Conservation (phyloP, 257 asterid species). For the Nicotiana noctiflora region DNA sequence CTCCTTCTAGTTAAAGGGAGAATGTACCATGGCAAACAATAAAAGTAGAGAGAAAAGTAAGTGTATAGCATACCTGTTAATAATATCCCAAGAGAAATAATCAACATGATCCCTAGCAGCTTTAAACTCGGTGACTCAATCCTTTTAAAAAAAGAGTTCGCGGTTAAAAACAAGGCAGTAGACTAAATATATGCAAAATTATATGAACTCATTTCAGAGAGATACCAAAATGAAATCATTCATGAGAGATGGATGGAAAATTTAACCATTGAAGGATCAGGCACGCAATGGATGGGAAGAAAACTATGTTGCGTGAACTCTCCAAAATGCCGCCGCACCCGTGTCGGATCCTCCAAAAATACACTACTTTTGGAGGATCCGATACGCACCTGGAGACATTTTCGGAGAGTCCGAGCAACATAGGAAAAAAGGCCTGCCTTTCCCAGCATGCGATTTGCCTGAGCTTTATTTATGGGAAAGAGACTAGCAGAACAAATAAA, state of each 20-base stretch:
- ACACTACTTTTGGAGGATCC: no score
- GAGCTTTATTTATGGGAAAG: neutral
- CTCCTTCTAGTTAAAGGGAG: neutral
- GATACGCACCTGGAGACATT: no score
- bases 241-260: neutral
- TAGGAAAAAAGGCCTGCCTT: neutral
- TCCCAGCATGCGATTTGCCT: neutral
- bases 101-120: constrained; percentile 75
- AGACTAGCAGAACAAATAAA: no score
- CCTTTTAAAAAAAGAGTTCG: constrained; percentile 35
- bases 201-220: neutral
- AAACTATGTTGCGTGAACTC: no score
- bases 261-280: neutral
- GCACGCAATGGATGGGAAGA: neutral
- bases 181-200: neutral
- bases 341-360: no score
- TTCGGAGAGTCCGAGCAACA: no score
- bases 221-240: neutral
- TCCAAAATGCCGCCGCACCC: no score
- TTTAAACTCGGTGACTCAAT: constrained; percentile 94
- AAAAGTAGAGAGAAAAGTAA: neutral
- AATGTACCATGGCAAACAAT: neutral
- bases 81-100: constrained; percentile 77
- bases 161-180: constrained; percentile 19
- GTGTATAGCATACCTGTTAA: constrained; percentile 59